Base-by-base conservation (phyloP, 495 filamentous ascomycete genomes). In the Penicillium canescens region DNA sequence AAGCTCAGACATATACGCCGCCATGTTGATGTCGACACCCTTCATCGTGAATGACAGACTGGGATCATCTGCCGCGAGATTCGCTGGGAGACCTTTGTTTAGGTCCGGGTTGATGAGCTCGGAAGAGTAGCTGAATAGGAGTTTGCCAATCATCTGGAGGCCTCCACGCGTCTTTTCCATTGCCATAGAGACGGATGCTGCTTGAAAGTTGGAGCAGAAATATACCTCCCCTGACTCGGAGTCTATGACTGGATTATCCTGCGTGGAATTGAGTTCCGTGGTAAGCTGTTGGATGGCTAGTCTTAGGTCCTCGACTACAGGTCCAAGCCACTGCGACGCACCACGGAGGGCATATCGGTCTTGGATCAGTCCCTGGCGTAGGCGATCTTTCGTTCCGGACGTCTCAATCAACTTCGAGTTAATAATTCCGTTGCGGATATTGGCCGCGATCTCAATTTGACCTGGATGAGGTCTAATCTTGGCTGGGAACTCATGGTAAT, bases 151-250 rank as follows among this genome's bases (percentile, higher is more conserved):
- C 65, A 79, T 83, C 58, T 85, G 79, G 24, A 84, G 56, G 0
- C 75, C 74, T 0, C 64, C 39, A n/a, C 79, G 70, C 0, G 78
- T 78, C 61, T 86, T 87, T 49, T 86, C 85, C 80, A 84, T 86
- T 4, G 85, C 81, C 3, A 82, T 80, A 0, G 85, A 86, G 26
- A 87, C 56, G 6, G 73, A 63, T 1, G 63, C 60, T 2, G 85
- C 85, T 57, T 88, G 85, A 62, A 88, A 88, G 59, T 88, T 88
- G 28, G 80, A 78, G 20, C 84, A 84, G 28, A 78, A 74, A 57
- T 82, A 74, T 11, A 85, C 71, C 7, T 45, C 39, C 0, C 56
- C 55, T 3, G 18, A 51, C 10, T 40, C 21, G 6, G 57, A 51
- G 51, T 86, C 75, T 31, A 86, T 60, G 23, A 87, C 62, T 2